Percentiles rank a stretch among this genome's conserved stretches.
Conservation (phyloP, 2,329 filamentous ascomycete genomes). For the Dactylellina haptotyla region DNA sequence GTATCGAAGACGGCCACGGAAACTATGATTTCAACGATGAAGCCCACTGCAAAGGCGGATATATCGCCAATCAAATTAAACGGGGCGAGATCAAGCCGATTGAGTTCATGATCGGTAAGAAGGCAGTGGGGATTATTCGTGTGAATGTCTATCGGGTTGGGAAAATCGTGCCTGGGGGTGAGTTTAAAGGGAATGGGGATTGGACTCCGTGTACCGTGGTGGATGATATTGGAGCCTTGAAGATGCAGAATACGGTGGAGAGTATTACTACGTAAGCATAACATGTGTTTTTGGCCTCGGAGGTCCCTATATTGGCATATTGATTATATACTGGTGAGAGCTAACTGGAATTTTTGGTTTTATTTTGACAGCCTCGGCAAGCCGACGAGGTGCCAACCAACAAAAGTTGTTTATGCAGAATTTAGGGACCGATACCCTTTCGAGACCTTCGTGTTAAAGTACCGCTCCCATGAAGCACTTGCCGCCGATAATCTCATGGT, state of each 20-base stretch:
- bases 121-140: constrained; percentile 27
- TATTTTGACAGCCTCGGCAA: constrained; percentile 1
- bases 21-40: constrained; percentile 29
- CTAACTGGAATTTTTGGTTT: neutral
- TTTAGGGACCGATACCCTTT: constrained; percentile 24
- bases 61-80: neutral
- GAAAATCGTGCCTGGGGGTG: neutral
- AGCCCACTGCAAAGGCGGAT: constrained; percentile 17
- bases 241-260: constrained; percentile 25
- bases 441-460: constrained; percentile 41
- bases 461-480: constrained; percentile 19
- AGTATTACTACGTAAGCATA: constrained; percentile 42
- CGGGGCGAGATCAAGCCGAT: constrained; percentile 8
- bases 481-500: constrained; percentile 17
- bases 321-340: neutral
- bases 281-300: no score
- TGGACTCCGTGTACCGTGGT: constrained; percentile 37
- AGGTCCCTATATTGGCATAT: neutral
- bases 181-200: constrained; percentile 7
- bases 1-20: constrained; percentile 9
- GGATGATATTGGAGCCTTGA: constrained; percentile 35
- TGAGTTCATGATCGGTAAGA: constrained; percentile 32
- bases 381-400: neutral
- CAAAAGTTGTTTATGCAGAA: neutral
- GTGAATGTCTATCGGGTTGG: constrained; percentile 36